Evolutionary conservation across 140 eudicot species (phyloP).

Genomic region (Senecio squalidus): DNA sequence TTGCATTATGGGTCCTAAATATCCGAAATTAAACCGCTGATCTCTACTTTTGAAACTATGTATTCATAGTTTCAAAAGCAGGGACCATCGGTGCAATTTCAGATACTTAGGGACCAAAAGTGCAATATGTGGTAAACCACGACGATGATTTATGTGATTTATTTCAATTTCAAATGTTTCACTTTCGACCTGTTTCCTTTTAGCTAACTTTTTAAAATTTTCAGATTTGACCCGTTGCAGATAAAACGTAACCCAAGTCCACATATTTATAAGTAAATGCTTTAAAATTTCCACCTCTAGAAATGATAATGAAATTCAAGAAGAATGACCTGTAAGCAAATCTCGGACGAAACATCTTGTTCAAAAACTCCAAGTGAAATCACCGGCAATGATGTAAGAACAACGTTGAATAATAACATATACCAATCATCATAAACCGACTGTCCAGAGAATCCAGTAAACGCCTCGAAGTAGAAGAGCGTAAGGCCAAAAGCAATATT

Average conservation of each 20-base stretch:
- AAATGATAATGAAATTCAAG: background rate
- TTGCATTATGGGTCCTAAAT: too few relatives aligned
- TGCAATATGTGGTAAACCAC: too few relatives aligned
- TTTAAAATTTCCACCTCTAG: background rate
- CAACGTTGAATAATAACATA: conserved; percentile 79
- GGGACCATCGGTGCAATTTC: too few relatives aligned
- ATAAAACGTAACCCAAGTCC: background rate
- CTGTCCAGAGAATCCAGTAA: conserved; percentile 90
- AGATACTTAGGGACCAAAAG: too few relatives aligned
- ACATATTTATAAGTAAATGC: background rate
- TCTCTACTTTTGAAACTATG: too few relatives aligned
- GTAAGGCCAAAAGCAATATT: conserved; percentile 95
- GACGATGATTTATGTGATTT: too few relatives aligned
- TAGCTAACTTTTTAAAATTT: too few relatives aligned
- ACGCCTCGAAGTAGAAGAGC: conserved; percentile 93
- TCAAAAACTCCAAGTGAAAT: conserved; percentile 95
- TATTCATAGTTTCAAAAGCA: too few relatives aligned
- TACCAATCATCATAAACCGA: conserved; percentile 94
- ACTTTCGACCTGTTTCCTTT: too few relatives aligned
- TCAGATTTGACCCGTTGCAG: background rate
- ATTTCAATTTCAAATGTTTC: too few relatives aligned
- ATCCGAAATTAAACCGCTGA: too few relatives aligned
- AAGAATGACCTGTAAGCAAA: conserved; percentile 85
- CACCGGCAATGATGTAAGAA: conserved; percentile 93
- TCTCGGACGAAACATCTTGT: conserved; percentile 91